Evolutionary conservation across 345 rosid species (phyloP).

Genomic region (Populus tremula): DNA sequence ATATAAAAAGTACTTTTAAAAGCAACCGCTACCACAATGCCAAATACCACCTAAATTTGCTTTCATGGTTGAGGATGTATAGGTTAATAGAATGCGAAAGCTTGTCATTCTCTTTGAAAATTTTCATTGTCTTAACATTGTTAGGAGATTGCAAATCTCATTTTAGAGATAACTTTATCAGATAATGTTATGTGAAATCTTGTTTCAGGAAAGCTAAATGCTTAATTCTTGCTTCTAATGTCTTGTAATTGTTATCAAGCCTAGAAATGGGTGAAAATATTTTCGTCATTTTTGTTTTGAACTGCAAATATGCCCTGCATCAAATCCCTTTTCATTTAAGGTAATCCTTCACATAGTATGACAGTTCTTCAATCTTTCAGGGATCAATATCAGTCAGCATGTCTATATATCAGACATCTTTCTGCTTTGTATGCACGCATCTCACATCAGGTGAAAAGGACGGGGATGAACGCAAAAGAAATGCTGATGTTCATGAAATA

Average conservation of each 20-base stretch:
- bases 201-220: neutral
- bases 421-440: slow-evolving; percentile 80
- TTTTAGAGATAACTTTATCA: neutral
- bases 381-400: slow-evolving; percentile 94
- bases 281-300: neutral
- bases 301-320: neutral
- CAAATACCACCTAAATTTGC: neutral
- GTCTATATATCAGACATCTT: slow-evolving; percentile 84
- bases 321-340: slow-evolving; percentile 1
- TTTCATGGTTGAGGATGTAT: neutral
- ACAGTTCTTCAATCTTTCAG: slow-evolving; percentile 40
- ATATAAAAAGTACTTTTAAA: too few species aligned
- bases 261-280: neutral
- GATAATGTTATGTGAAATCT: neutral
- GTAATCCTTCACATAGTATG: slow-evolving; percentile 20
- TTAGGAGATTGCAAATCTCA: neutral
- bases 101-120: neutral
- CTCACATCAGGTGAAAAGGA: slow-evolving; percentile 91
- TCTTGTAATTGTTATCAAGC: neutral
- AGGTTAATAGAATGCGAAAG: neutral
- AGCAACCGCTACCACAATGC: too few species aligned
- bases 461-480: slow-evolving; percentile 83
- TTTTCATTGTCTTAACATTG: neutral
- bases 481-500: slow-evolving; percentile 86
- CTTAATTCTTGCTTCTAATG: neutral